Percentiles rank a stretch among this genome's conserved stretches.
These are phyloP conservation scores for Fraxinus angustifolia DNA, from an alignment of 305 asterid genomes.

Conservation along the genomic window DNA sequence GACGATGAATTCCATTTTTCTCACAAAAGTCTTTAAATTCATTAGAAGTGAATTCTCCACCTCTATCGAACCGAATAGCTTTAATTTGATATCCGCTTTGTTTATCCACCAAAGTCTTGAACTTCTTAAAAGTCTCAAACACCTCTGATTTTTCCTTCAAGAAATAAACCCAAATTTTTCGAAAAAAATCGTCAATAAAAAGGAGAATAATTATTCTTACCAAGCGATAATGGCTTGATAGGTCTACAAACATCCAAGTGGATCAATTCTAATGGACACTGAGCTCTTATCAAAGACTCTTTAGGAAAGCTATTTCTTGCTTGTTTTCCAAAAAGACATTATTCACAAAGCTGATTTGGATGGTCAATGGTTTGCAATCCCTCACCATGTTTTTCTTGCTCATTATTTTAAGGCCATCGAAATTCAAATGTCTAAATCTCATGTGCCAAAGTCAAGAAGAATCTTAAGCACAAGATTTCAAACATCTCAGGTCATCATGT, in stretches of 20 bases:
- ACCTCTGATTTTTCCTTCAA: not conserved
- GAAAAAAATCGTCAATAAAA: not conserved
- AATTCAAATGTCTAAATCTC: not conserved
- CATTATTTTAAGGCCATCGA: not conserved
- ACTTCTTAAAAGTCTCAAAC: not conserved
- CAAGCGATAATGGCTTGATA: not conserved
- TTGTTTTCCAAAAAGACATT: not conserved
- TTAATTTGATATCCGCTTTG: not conserved
- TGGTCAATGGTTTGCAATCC: not conserved
- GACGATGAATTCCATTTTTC: not conserved
- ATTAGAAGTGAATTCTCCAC: slow-evolving; percentile 1
- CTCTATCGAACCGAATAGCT: not conserved
- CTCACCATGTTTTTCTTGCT: not conserved
- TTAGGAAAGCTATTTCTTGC: not conserved
- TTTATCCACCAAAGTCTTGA: slow-evolving; percentile 8
- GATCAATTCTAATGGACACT: not conserved
- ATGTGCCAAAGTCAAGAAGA: not conserved
- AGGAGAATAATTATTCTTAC: not conserved
- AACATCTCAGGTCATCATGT: not conserved
- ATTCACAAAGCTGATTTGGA: not conserved
- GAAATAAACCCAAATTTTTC: not conserved
- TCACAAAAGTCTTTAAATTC: slow-evolving; percentile 3
- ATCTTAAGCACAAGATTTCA: not conserved
- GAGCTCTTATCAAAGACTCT: not conserved
- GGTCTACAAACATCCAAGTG: not conserved